phyloP scores from a whole-genome alignment of 148 eudicot genomes.

The Euryodendron excelsum region DNA sequence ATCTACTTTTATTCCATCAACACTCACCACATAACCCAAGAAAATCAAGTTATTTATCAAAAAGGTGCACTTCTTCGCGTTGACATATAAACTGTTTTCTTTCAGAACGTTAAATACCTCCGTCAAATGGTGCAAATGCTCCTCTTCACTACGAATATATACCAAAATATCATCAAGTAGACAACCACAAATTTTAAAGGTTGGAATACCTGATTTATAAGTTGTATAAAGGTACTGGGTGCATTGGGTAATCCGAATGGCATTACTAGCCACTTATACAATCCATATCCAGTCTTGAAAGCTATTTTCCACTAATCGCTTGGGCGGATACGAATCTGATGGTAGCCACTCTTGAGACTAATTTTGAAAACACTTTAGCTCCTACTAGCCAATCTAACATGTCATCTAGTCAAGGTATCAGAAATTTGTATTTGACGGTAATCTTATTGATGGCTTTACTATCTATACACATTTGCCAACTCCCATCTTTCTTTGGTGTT shows the following conservation, averaged over 20 bases:
- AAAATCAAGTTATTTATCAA: not conserved
- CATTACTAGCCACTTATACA: slow-evolving; percentile 8
- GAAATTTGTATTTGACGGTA: not conserved
- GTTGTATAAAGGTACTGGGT: not conserved
- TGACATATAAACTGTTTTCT: not conserved
- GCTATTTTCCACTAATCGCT: slow-evolving; percentile 18
- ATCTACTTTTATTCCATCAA: slow-evolving; percentile 7
- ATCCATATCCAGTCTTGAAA: slow-evolving; percentile 1
- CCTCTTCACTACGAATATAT: not conserved
- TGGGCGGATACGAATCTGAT: not conserved
- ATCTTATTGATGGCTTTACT: not conserved
- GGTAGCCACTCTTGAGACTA: not conserved
- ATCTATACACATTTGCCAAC: not conserved
- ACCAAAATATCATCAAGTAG: slow-evolving; percentile 6
- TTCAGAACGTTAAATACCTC: not conserved
- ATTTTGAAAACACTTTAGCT: not conserved
- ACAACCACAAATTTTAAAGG: not conserved
- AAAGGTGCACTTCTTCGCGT: slow-evolving; percentile 2
- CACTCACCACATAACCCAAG: not conserved
- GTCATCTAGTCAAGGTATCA: not conserved
- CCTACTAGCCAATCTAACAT: not conserved
- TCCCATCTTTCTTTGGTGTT: not conserved
- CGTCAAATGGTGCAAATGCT: not conserved
- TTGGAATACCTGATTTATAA: not conserved
- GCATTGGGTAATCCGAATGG: slow-evolving; percentile 8